phyloP scores from a whole-genome alignment of 805 yeast genomes.

The Candida cerambycidarum region DNA sequence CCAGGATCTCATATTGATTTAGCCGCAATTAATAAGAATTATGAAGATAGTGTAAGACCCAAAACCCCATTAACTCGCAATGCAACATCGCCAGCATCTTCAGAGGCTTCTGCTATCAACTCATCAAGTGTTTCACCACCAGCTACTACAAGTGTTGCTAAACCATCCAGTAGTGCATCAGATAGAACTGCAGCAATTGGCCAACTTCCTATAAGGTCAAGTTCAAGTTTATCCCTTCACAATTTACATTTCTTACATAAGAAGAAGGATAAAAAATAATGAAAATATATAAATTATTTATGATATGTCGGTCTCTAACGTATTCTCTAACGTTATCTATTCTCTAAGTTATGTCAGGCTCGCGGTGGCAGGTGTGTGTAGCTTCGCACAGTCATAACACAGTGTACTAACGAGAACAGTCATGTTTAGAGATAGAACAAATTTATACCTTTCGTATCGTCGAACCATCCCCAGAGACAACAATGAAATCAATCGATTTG shows the following conservation, averaged over 20 bases:
- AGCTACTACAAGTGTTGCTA: slow-evolving; percentile 14
- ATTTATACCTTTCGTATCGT: slow-evolving; percentile 82
- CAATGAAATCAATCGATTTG: slow-evolving; percentile 32
- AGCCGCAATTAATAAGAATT: slow-evolving; percentile 27
- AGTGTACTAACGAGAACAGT: not conserved
- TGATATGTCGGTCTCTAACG: too few relatives aligned
- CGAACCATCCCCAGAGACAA: slow-evolving; percentile 76
- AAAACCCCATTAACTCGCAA: slow-evolving; percentile 21
- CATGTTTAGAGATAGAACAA: slow-evolving; percentile 96
- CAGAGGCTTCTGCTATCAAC: slow-evolving; percentile 35
- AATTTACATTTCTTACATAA: slow-evolving; percentile 33
- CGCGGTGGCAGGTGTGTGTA: too few relatives aligned
- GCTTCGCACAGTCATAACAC: too few relatives aligned
- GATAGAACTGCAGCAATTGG: slow-evolving; percentile 26
- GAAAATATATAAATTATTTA: not conserved
- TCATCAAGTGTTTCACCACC: slow-evolving; percentile 15
- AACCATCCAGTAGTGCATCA: slow-evolving; percentile 32
- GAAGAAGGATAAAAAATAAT: slow-evolving; percentile 24
- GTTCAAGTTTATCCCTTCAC: slow-evolving; percentile 16
- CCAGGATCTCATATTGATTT: slow-evolving; percentile 41
- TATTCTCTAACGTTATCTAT: too few relatives aligned
- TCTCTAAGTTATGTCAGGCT: too few relatives aligned
- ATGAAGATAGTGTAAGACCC: slow-evolving; percentile 22
- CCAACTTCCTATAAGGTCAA: slow-evolving; percentile 12
- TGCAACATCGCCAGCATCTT: slow-evolving; percentile 16